phyloP scores from a whole-genome alignment of 139 green algal species.

The Micractinium sp. region DNA sequence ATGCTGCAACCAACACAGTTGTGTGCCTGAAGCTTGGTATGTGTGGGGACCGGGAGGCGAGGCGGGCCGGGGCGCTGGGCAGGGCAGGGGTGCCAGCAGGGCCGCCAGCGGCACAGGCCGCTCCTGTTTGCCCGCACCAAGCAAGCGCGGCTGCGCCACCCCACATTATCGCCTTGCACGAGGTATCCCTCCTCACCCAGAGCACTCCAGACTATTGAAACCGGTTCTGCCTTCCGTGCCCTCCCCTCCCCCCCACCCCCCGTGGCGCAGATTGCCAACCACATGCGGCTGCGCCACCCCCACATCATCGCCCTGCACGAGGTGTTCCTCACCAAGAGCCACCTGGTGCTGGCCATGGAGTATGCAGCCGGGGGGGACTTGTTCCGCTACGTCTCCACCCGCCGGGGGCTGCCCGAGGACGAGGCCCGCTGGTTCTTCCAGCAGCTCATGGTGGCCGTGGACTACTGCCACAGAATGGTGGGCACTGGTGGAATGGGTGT shows the following conservation, averaged over 20 bases:
- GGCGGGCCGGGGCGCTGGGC: too few relatives aligned
- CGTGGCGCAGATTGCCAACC: conserved; percentile 85
- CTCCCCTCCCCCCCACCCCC: neutral
- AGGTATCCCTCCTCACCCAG: neutral
- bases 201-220: too few relatives aligned
- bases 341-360: conserved; percentile 89
- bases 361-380: conserved; percentile 79
- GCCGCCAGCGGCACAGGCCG: too few relatives aligned
- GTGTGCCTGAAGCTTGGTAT: too few relatives aligned
- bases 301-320: conserved; percentile 96
- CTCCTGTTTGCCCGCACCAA: neutral
- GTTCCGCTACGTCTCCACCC: conserved; percentile 79
- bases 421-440: conserved; percentile 99
- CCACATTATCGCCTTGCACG: too few relatives aligned
- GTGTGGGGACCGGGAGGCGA: too few relatives aligned
- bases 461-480: conserved; percentile 94
- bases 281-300: conserved; percentile 92
- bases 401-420: conserved; percentile 87
- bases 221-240: too few relatives aligned
- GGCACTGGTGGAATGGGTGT: neutral
- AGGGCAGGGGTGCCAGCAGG: too few relatives aligned
- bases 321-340: conserved; percentile 67
- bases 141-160: neutral
- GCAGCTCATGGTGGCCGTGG: conserved; percentile 94
- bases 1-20: too few relatives aligned